Base-by-base conservation (phyloP, 257 asterid genomes). In the Fraxinus pennsylvanica region DNA sequence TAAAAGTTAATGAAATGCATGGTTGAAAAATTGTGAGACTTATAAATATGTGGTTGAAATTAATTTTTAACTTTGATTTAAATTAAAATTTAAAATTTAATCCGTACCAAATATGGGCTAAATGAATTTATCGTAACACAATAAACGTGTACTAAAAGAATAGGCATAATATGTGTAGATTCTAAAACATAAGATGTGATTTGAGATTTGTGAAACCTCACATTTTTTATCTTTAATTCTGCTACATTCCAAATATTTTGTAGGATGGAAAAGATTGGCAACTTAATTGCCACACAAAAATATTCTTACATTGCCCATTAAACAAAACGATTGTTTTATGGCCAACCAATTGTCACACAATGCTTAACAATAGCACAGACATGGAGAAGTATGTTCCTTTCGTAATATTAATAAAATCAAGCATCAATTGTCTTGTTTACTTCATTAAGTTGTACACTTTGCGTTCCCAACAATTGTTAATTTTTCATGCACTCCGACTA, bases 331-430 rank as follows among this genome's bases (percentile, higher is more conserved):
- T 68, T 21, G 75, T 27, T 19, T 68, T 4, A 38, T 9, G 61
- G 75, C 83, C 83, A 72, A 78, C 74, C 87, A 84, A 41, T 27
- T 81, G 80, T 43, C 83, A 54, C 59, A 83, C 81, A 71, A 33
- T 9, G 13, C 2, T 54, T 13, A 14, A 45, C 54, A 2, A 45
- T 12, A 13, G 10, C 54, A 13, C 0, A 14, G 6, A 45, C 19
- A 3, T 41, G 9, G 47, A 41, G 43, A 1, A 39, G 47, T 9
- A 39, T 9, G 47, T 39, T 39, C 12, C 3, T 1, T 6, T 1
- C 47, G 10, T 39, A 39, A 45, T 45, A 45, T 14, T 41, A 41
- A 41, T 41, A 9, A 41, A 9, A 41, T 41, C 14, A 9, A 41
- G 9, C 3, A 41, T 9, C 10, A 39, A 8, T 38, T 12, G 0